Evolutionary conservation across 371 early-diverging fungal species (phyloP).

Genomic region (Choanephora cucurbitarum): DNA sequence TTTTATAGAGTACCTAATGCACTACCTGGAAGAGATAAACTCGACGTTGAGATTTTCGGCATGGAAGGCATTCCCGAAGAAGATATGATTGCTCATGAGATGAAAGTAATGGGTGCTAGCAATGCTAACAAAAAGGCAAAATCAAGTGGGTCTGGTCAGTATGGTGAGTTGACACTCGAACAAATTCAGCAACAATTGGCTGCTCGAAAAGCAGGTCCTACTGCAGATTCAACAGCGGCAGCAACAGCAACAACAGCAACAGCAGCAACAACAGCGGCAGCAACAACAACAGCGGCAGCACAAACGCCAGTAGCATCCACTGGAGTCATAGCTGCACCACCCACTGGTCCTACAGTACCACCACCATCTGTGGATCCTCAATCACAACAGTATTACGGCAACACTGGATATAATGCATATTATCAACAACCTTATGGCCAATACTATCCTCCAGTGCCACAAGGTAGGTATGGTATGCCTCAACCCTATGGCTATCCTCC

Average conservation of each 20-base stretch:
- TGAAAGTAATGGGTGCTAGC: constrained; percentile 34
- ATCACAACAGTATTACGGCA: constrained; percentile 7
- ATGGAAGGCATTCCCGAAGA: constrained; percentile 92
- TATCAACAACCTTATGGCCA: constrained; percentile 8
- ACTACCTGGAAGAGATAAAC: constrained; percentile 79
- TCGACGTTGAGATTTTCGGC: constrained; percentile 92
- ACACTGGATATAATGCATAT: constrained; percentile 9
- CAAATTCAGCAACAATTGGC: constrained; percentile 43
- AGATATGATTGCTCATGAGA: constrained; percentile 73
- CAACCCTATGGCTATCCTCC: constrained; percentile 19
- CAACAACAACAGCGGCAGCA: constrained; percentile 8
- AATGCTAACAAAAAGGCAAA: constrained; percentile 30
- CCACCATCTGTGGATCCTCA: constrained; percentile 19
- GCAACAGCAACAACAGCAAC: constrained; percentile 8
- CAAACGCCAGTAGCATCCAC: constrained; percentile 38
- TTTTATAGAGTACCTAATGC: constrained; percentile 82
- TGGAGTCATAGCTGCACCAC: constrained; percentile 15
- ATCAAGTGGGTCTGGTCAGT: constrained; percentile 35
- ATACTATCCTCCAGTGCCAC: constrained; percentile 12
- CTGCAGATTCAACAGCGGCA: constrained; percentile 24
- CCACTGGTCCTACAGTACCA: constrained; percentile 13
- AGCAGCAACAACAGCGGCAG: constrained; percentile 23
- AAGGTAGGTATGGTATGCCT: constrained; percentile 2
- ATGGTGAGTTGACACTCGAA: constrained; percentile 42
- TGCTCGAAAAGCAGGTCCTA: constrained; percentile 38